phyloP scores from a whole-genome alignment of 306 rosid genomes.

The Prosopis cineraria region DNA sequence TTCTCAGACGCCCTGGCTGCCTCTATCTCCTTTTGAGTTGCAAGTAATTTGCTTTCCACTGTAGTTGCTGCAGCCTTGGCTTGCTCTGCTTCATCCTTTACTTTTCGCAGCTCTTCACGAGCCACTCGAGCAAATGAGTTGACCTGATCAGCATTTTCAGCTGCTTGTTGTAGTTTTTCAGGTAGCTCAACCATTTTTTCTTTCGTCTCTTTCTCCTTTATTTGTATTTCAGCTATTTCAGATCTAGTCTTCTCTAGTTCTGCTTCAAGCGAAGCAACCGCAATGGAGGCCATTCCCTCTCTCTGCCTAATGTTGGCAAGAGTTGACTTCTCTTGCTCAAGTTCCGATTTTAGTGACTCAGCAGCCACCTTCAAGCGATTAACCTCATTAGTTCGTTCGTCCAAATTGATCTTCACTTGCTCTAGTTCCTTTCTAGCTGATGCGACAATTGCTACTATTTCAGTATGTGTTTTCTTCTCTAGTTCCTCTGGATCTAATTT shows the following conservation, averaged over 20 bases:
- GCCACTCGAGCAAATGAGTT: constrained; percentile 63
- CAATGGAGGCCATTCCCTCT: constrained; percentile 94
- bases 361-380: constrained; percentile 74
- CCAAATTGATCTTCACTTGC: constrained; percentile 77
- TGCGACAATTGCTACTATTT: constrained; percentile 75
- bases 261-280: constrained; percentile 89
- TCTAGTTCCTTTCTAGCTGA: constrained; percentile 85
- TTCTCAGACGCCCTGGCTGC: constrained; percentile 88
- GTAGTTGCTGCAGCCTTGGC: constrained; percentile 90
- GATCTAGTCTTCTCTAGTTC: constrained; percentile 69
- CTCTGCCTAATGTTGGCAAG: constrained; percentile 67
- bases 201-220: constrained; percentile 76
- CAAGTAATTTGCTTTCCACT: constrained; percentile 73
- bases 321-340: constrained; percentile 69
- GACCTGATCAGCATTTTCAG: constrained; percentile 76
- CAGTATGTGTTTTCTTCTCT: constrained; percentile 52
- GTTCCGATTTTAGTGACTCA: constrained; percentile 62
- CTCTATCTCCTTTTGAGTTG: constrained; percentile 86
- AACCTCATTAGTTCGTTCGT: constrained; percentile 75
- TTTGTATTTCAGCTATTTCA: constrained; percentile 62
- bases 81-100: constrained; percentile 78
- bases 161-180: constrained; percentile 68
- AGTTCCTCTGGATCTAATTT: constrained; percentile 43
- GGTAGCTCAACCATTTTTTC: constrained; percentile 68
- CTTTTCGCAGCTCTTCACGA: constrained; percentile 62